Evolutionary conservation across 371 early-diverging fungal species (phyloP).

Genomic region (Fennellomyces sp.): DNA sequence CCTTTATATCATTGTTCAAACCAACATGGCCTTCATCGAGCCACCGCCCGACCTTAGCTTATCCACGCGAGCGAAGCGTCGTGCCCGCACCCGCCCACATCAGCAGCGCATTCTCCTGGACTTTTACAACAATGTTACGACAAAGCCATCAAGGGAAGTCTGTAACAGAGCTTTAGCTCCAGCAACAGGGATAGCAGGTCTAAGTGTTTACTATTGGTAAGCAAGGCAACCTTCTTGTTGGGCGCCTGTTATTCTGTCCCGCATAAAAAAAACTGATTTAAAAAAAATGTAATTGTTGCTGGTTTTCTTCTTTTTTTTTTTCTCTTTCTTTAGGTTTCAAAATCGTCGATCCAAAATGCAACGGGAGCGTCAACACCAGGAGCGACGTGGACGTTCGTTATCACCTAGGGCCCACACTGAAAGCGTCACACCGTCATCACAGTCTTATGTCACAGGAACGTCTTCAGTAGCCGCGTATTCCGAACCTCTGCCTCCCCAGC

Average conservation of each 20-base stretch:
- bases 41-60: slow-evolving; percentile 2
- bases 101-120: slow-evolving; percentile 3
- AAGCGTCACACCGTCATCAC: too few species aligned
- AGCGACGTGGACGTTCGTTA: not conserved
- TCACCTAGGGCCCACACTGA: not conserved
- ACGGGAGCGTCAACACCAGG: slow-evolving; percentile 1
- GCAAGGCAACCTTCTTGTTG: slow-evolving; percentile 3
- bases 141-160: not conserved
- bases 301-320: not conserved
- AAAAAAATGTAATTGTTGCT: not conserved
- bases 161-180: slow-evolving; percentile 14
- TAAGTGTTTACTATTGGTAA: slow-evolving; percentile 40
- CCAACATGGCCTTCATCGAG: too few species aligned
- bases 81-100: slow-evolving; percentile 12
- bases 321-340: slow-evolving; percentile 25
- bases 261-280: not conserved
- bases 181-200: slow-evolving; percentile 19
- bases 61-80: slow-evolving; percentile 10
- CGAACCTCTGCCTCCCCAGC: too few species aligned
- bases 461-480: too few species aligned
- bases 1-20: too few species aligned
- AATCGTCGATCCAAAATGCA: slow-evolving; percentile 27
- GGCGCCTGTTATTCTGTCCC: not conserved
- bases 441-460: too few species aligned
- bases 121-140: slow-evolving; percentile 8